Base-by-base conservation (phyloP, 2,329 filamentous ascomycete genomes). In the Aspergillus awamori region DNA sequence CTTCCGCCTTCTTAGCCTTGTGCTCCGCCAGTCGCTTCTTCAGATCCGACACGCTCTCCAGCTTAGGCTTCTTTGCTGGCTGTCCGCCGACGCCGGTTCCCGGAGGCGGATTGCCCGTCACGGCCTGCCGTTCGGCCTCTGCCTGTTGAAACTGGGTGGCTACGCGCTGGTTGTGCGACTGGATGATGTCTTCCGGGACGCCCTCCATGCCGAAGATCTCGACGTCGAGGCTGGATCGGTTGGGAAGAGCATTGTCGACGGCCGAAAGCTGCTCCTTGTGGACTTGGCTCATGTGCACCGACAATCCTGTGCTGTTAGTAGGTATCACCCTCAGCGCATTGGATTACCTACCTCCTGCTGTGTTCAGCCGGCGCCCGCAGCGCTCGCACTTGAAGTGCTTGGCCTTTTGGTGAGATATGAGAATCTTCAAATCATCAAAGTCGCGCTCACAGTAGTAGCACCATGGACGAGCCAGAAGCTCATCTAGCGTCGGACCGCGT, bases 371-470 rank as follows among this genome's bases (percentile, higher is more conserved):
- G 66, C 95, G 87, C 57, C 89, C 89, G 76, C 95, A 99, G 80
- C 89, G 83, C 70, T 97, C 92, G 80, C 95, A 99, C 79, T 97
- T 97, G 84, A 97, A 98, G 78, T 99, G 95, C 80, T 98, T 98
- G n/a, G 94, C 93, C 77, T 97, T 98, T 74, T 98, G 95, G 77
- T 99, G 95, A 60, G 91, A 93, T 69, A 97, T 96, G 66, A 99
- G 87, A 69, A 98, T 93, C 82, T 97, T 97, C 51, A 97, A 79
- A 77, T 99, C 95, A 77, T 98, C 93, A 76, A 98, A 99, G 80
- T 98, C 94, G 81, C 94, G 91, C 80, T 99, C 95, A 89, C 95
- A 99, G 82, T 99, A 99, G 81, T 97, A 99, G 82, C 95, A 99
- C 93, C 93, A 98, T 53, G 94, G 90, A 60, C 93, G 89, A 68